phyloP scores from a whole-genome alignment of 495 filamentous ascomycete species.

The Durotheca rogersii region DNA sequence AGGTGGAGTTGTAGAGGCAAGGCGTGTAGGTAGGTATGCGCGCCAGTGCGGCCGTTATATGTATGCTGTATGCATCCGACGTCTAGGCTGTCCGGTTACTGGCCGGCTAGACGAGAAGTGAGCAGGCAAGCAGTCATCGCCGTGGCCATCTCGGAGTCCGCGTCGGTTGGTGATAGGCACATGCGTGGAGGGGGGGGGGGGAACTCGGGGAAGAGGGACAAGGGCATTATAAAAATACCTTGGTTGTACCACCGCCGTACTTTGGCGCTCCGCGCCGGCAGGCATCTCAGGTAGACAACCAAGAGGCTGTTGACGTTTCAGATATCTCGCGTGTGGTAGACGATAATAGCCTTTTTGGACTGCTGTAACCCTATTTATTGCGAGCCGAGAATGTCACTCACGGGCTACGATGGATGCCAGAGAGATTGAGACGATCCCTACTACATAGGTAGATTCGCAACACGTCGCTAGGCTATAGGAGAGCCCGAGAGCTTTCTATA shows the following conservation, averaged over 20 bases:
- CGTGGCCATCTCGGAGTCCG: no score
- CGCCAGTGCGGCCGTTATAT: no score
- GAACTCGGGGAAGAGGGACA: slow-evolving; percentile 1
- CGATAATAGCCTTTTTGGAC: slow-evolving; percentile 32
- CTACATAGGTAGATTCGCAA: slow-evolving; percentile 32
- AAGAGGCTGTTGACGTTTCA: slow-evolving; percentile 19
- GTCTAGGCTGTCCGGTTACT: no score
- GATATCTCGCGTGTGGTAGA: slow-evolving; percentile 15
- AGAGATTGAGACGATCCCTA: slow-evolving; percentile 30
- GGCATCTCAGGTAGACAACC: slow-evolving; percentile 17
- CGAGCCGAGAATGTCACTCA: slow-evolving; percentile 29
- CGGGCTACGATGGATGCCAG: slow-evolving; percentile 24
- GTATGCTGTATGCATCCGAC: no score
- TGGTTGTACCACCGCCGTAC: slow-evolving; percentile 20
- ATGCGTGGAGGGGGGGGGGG: background rate
- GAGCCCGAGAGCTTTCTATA: slow-evolving; percentile 18
- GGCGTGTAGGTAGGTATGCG: no score
- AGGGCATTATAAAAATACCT: slow-evolving; percentile 20
- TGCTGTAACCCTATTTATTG: slow-evolving; percentile 30
- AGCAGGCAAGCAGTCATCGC: no score
- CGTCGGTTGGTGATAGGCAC: no score
- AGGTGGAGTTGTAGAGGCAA: no score
- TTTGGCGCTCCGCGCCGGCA: background rate
- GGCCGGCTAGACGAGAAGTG: no score
- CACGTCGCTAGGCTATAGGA: slow-evolving; percentile 32